These are phyloP conservation scores for Fusarium sp. DNA, from an alignment of 2,329 filamentous ascomycete genomes.

Conservation along the genomic window DNA sequence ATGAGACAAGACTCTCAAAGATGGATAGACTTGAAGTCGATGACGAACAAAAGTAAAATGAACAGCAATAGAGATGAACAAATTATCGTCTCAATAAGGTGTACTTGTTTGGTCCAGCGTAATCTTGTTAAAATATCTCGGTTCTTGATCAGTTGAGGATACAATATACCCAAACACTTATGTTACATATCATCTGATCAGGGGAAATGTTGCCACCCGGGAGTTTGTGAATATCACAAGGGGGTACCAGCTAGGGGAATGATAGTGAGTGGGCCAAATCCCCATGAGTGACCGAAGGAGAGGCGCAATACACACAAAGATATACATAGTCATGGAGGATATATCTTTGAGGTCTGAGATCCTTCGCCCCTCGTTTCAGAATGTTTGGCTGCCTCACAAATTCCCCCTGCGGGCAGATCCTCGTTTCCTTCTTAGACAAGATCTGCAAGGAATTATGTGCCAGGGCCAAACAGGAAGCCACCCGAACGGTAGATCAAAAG, in stretches of 20 bases:
- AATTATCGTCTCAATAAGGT: constrained; percentile 11
- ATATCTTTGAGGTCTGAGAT: no score
- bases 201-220: no score
- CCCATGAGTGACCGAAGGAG: no score
- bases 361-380: not conserved
- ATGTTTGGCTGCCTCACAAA: not conserved
- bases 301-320: no score
- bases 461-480: not conserved
- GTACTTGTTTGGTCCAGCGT: not conserved
- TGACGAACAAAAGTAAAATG: constrained; percentile 33
- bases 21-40: constrained; percentile 40
- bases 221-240: no score
- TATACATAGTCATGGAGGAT: no score
- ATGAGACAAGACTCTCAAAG: constrained; percentile 24
- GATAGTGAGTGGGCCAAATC: no score
- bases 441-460: not conserved
- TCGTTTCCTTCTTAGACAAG: constrained; percentile 1
- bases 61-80: constrained; percentile 23
- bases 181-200: no score
- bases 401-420: not conserved
- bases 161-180: not conserved
- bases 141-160: no score
- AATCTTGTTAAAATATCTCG: no score
- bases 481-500: not conserved
- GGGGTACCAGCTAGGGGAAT: no score